Evolutionary conservation across 352 stramenopile species (phyloP).

Genomic region (Peronospora belbahrii): DNA sequence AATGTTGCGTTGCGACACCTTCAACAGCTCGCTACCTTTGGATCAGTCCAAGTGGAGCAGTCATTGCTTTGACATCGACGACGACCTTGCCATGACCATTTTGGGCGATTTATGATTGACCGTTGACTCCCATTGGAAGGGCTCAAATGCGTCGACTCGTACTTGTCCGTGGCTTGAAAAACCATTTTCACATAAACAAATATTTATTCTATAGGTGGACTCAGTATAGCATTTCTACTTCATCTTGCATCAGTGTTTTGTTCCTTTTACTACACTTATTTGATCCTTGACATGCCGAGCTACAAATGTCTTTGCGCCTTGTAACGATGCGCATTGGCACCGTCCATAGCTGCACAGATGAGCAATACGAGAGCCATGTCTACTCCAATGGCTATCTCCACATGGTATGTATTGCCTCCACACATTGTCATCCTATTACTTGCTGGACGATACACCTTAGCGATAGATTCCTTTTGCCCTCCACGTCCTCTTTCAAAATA

Average conservation of each 20-base stretch:
- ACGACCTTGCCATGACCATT: slow-evolving; percentile 32
- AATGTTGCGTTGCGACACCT: slow-evolving; percentile 12
- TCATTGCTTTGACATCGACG: slow-evolving; percentile 16
- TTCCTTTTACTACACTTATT: slow-evolving; percentile 14
- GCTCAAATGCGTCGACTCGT: too few relatives aligned
- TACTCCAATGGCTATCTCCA: slow-evolving; percentile 31
- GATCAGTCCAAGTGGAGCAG: slow-evolving; percentile 23
- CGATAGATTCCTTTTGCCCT: slow-evolving; percentile 22
- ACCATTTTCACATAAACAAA: too few relatives aligned
- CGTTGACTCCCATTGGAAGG: too few relatives aligned
- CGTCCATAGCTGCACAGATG: slow-evolving; percentile 35
- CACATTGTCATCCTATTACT: slow-evolving; percentile 18
- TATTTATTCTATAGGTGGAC: too few relatives aligned
- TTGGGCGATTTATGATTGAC: slow-evolving; percentile 19
- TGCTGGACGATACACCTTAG: slow-evolving; percentile 28
- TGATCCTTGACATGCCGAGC: slow-evolving; percentile 11
- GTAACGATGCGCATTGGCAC: slow-evolving; percentile 25
- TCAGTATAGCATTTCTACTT: too few relatives aligned
- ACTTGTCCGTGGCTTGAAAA: too few relatives aligned
- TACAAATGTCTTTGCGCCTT: slow-evolving; percentile 13
- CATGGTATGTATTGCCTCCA: slow-evolving; percentile 19
- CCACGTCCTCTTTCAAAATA: slow-evolving; percentile 25
- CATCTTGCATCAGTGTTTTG: too few relatives aligned
- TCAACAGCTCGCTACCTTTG: too few relatives aligned
- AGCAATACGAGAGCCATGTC: slow-evolving; percentile 28